These are phyloP conservation scores for Massariosphaeria phaeospora DNA, from an alignment of 495 filamentous ascomycete species.

Conservation along the genomic window DNA sequence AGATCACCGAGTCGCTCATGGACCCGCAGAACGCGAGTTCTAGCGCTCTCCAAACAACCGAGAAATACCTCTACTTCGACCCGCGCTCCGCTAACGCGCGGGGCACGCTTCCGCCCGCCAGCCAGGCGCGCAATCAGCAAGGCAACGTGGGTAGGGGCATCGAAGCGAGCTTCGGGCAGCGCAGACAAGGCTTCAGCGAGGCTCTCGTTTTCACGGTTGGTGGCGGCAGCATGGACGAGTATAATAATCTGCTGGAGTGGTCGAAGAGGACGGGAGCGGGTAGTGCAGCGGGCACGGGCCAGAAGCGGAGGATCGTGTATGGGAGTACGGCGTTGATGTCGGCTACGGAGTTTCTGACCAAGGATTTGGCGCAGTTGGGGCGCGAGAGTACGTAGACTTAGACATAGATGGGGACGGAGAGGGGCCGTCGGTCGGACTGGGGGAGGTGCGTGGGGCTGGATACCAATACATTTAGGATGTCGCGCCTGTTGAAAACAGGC, in stretches of 20 bases:
- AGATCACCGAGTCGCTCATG: constrained; percentile 98
- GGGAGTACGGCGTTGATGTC: constrained; percentile 93
- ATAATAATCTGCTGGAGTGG: constrained; percentile 97
- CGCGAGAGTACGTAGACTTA: constrained; percentile 48
- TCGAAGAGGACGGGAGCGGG: constrained; percentile 63
- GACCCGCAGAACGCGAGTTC: constrained; percentile 85
- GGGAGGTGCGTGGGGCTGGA: no score
- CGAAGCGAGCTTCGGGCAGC: constrained; percentile 85
- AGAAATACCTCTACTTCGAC: constrained; percentile 98
- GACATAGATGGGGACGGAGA: no score
- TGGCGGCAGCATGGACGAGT: constrained; percentile 98
- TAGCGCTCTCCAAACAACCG: constrained; percentile 91
- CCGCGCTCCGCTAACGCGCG: constrained; percentile 87
- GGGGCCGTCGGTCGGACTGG: no score
- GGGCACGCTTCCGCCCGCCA: constrained; percentile 76
- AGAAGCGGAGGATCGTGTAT: constrained; percentile 72
- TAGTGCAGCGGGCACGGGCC: constrained; percentile 44
- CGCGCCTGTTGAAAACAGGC: no score
- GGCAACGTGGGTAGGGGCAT: constrained; percentile 51
- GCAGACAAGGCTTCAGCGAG: constrained; percentile 89
- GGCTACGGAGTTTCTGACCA: constrained; percentile 76
- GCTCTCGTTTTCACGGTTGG: constrained; percentile 96
- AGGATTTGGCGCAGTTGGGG: constrained; percentile 76
- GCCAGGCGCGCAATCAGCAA: constrained; percentile 45
- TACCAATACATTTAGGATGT: no score